Base-by-base conservation (phyloP, 1,284 basidiomycete genomes). In the Trametes hirsuta region DNA sequence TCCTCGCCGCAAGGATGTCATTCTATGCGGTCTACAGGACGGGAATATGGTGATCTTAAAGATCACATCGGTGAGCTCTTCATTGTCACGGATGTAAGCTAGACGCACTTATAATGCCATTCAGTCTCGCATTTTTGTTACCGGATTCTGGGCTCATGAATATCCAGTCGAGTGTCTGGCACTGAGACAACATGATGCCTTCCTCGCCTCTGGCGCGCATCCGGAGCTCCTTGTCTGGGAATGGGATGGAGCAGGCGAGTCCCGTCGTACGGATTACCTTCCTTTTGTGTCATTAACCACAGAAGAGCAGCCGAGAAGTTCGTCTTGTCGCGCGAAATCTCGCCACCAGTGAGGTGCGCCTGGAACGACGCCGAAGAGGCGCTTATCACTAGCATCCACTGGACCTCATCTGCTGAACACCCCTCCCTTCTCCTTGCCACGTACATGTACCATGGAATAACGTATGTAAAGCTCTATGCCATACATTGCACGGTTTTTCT, bases 91-190 rank as follows among this genome's bases (percentile, higher is more conserved):
- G n/a, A n/a, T n/a, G n/a, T n/a, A n/a, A n/a, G n/a, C n/a, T n/a
- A n/a, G n/a, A n/a, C n/a, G n/a, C n/a, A n/a, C n/a, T n/a, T n/a
- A n/a, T n/a, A 21, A 21, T 12, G 6, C 2, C 14, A 4, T 22
- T 10, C 15, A 49, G 51, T 45, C 15, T 4, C 14, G 14, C 2
- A 4, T 30, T 10, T 10, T 25, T 8, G 14, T 59, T 1, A 21
- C n/a, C 5, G 53, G 58, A n/a, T 59, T 59, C 21, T 45, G 34
- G 47, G 58, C 53, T 0, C 58, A 60, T 25, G 25, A 25, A 14
- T 51, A 35, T 51, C 58, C 58, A 1, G 42, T 60, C 0, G 58
- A 60, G 37, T 41, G 58, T 18, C 47, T 60, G 14, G 58, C 53
- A 10, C 11, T 51, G 18, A 18, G 40, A 5, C 14, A n/a, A 6